These are phyloP conservation scores for Prunus padus DNA, from an alignment of 306 rosid species.

Conservation along the genomic window DNA sequence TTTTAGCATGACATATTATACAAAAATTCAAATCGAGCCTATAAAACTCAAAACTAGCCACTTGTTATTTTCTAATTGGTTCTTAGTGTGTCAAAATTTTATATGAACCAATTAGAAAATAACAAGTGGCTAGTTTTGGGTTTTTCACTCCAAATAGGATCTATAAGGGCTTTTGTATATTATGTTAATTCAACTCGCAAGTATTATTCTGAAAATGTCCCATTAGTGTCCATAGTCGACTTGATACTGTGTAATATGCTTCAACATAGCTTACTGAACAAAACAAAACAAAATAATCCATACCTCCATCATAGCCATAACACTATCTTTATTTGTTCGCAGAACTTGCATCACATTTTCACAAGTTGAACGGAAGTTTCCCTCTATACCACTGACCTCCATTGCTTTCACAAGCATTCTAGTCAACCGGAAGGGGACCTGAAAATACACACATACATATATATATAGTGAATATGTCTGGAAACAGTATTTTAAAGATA, in stretches of 20 bases:
- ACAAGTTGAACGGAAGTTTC: slow-evolving; percentile 97
- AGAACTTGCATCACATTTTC: slow-evolving; percentile 96
- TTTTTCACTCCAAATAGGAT: no score
- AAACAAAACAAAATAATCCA: background rate
- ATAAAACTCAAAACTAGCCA: no score
- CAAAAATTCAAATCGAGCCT: no score
- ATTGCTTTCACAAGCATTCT: slow-evolving; percentile 99
- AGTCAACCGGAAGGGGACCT: slow-evolving; percentile 98
- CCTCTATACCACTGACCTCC: slow-evolving; percentile 99
- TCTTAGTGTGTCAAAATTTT: no score
- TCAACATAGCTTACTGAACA: slow-evolving; percentile 4
- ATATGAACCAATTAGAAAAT: no score
- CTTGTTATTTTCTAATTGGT: no score
- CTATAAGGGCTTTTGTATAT: no score
- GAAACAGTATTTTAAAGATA: slow-evolving; percentile 9
- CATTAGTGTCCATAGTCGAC: background rate
- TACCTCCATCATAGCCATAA: slow-evolving; percentile 99
- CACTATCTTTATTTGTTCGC: slow-evolving; percentile 79
- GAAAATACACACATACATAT: background rate
- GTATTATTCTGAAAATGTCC: background rate
- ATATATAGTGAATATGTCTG: background rate
- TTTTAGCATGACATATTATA: no score
- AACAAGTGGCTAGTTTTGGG: no score
- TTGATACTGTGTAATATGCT: background rate
- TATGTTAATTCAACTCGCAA: background rate